phyloP scores from a whole-genome alignment of 495 filamentous ascomycete species.

The Margaritispora aquatica region DNA sequence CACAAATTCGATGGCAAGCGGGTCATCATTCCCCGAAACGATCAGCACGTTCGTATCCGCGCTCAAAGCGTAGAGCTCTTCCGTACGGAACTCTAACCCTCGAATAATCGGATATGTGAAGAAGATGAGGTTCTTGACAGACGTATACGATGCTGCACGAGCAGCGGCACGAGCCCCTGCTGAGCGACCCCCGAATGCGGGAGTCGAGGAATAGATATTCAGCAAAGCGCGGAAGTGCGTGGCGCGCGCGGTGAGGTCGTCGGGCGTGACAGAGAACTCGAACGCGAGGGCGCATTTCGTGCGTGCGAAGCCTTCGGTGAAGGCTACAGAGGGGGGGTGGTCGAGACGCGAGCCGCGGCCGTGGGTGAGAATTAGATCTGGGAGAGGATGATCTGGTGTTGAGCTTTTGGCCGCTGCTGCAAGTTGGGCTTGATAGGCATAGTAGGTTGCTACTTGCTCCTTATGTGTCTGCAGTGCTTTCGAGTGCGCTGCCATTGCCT shows the following conservation, averaged over 20 bases:
- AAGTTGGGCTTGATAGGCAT: no score
- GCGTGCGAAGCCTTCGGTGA: constrained; percentile 1
- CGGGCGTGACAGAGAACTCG: no score
- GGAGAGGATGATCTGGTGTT: no score
- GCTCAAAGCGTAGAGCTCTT: background rate
- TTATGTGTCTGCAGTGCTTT: no score
- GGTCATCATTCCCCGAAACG: background rate
- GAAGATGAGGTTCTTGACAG: background rate
- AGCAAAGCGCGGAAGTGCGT: background rate
- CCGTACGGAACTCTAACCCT: background rate
- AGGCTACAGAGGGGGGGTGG: background rate
- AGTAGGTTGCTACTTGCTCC: no score
- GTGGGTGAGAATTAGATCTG: no score
- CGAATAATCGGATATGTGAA: background rate
- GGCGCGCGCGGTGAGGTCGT: background rate
- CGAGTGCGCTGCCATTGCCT: no score
- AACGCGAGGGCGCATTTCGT: background rate
- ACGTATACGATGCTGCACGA: background rate
- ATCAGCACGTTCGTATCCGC: background rate
- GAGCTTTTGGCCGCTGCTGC: no score
- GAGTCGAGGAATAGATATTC: background rate
- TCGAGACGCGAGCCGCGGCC: background rate
- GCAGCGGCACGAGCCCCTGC: background rate
- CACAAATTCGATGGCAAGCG: background rate
- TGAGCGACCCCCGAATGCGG: background rate